Conservation (phyloP, 2,329 filamentous ascomycete species). For the Elsinoe fawcettii region DNA sequence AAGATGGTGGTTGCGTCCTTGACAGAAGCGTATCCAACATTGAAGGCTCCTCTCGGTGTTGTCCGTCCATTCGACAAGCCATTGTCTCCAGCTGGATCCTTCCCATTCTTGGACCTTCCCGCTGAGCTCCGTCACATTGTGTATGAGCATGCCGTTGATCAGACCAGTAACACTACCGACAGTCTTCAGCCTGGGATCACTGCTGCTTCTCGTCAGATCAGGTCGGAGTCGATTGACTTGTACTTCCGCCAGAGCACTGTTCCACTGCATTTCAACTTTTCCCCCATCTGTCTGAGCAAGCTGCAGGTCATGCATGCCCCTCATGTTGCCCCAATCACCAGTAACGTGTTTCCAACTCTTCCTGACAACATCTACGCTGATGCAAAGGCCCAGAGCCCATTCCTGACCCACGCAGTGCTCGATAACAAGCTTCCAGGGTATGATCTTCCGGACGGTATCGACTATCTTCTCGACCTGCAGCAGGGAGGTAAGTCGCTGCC, state of each 20-base stretch:
- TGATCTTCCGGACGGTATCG: neutral
- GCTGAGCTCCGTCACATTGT: conserved; percentile 5
- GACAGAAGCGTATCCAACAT: neutral
- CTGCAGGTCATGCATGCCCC: neutral
- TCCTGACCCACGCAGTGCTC: neutral
- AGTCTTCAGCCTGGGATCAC: neutral
- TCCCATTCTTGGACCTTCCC: conserved; percentile 9
- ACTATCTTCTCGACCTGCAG: neutral
- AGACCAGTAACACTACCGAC: neutral
- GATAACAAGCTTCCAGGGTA: neutral
- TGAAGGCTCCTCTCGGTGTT: neutral
- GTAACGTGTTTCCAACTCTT: no score
- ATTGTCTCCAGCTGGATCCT: neutral
- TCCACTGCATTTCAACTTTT: neutral
- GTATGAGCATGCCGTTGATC: neutral
- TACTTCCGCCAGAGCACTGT: neutral
- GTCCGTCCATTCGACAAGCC: neutral
- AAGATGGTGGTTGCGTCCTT: neutral
- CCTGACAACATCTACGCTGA: neutral
- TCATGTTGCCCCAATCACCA: neutral
- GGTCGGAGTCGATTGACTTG: neutral
- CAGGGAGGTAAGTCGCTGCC: neutral
- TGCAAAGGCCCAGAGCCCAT: neutral
- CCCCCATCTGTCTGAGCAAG: neutral
- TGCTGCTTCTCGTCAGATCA: neutral